Evolutionary conservation across 805 yeast genomes (phyloP).

Genomic region (Kluyveromyces aestuarii): DNA sequence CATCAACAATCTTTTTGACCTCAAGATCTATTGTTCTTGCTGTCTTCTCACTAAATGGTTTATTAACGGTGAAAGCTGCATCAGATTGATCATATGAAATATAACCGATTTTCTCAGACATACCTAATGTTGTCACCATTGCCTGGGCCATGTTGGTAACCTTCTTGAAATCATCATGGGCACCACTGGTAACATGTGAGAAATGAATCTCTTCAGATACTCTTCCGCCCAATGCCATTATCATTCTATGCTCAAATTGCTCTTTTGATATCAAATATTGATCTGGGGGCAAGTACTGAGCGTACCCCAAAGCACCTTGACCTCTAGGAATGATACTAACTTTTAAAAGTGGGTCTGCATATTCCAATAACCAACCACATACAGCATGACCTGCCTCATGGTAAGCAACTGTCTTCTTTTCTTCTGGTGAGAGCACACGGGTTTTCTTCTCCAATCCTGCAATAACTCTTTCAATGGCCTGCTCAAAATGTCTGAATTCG

Average conservation of each 20-base stretch:
- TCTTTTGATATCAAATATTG: constrained; percentile 65
- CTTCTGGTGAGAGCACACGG: constrained; percentile 73
- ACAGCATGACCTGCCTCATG: constrained; percentile 99
- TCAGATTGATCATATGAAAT: constrained; percentile 49
- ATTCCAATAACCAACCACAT: constrained; percentile 91
- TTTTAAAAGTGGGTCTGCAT: constrained; percentile 89
- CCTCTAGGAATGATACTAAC: constrained; percentile 97
- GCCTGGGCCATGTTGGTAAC: constrained; percentile 88
- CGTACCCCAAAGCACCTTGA: constrained; percentile 94
- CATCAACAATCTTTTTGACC: constrained; percentile 67
- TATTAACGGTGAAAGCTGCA: constrained; percentile 49
- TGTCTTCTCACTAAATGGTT: constrained; percentile 86
- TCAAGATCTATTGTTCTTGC: constrained; percentile 75
- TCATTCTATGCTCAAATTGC: constrained; percentile 83
- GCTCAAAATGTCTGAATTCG: constrained; percentile 74
- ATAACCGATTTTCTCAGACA: constrained; percentile 83
- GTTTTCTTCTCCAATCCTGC: constrained; percentile 93
- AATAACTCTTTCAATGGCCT: constrained; percentile 93
- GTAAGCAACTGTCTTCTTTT: constrained; percentile 84
- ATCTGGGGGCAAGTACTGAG: constrained; percentile 94
- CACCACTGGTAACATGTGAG: constrained; percentile 89
- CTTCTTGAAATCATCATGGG: constrained; percentile 92
- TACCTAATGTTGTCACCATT: constrained; percentile 90
- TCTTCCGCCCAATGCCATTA: constrained; percentile 96
- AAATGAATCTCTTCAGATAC: constrained; percentile 93